A percentile compares a stretch with the other conserved stretches of the same genome.
These are phyloP conservation scores for Hebeloma cylindrosporum DNA, from an alignment of 768 basidiomycete species.

Conservation along the genomic window DNA sequence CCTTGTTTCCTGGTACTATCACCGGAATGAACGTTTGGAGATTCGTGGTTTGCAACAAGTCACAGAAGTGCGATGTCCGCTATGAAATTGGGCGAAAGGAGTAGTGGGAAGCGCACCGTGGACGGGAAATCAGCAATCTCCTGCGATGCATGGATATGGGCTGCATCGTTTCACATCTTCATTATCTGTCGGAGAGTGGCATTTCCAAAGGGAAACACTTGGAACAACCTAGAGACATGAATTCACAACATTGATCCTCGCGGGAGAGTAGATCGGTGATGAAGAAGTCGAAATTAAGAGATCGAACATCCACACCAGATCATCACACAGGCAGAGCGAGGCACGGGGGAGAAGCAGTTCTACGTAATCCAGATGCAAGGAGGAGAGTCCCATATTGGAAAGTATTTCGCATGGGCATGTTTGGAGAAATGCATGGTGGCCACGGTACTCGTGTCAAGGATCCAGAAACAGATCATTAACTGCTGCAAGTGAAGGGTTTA, in stretches of 20 bases:
- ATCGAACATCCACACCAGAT: conserved; percentile 18
- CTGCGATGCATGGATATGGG: conserved; percentile 16
- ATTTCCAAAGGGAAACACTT: conserved; percentile 14
- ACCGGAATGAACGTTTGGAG: conserved; percentile 13
- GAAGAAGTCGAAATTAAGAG: conserved; percentile 20
- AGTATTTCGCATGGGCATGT: conserved; percentile 25
- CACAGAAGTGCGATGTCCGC: conserved; percentile 24
- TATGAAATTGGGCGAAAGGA: conserved; percentile 20
- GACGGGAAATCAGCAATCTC: conserved; percentile 32
- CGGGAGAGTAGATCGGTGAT: conserved; percentile 33
- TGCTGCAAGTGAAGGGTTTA: conserved; percentile 12
- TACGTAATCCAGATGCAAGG: conserved; percentile 28
- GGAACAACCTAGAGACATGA: conserved; percentile 13
- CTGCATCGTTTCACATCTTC: conserved; percentile 22
- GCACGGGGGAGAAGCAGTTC: conserved; percentile 24
- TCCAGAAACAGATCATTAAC: conserved; percentile 21
- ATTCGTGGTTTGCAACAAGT: conserved; percentile 20
- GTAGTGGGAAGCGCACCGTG: conserved; percentile 18
- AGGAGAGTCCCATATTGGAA: conserved; percentile 23
- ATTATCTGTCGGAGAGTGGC: conserved; percentile 17
- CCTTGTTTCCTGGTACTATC: conserved; percentile 13
- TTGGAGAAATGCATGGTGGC: conserved; percentile 25
- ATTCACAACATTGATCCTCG: conserved; percentile 29
- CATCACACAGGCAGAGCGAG: conserved; percentile 21
- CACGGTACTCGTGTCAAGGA: conserved; percentile 29